Base-by-base conservation (phyloP, 192 early-diverging fungal genomes). In the Podila epigama region DNA sequence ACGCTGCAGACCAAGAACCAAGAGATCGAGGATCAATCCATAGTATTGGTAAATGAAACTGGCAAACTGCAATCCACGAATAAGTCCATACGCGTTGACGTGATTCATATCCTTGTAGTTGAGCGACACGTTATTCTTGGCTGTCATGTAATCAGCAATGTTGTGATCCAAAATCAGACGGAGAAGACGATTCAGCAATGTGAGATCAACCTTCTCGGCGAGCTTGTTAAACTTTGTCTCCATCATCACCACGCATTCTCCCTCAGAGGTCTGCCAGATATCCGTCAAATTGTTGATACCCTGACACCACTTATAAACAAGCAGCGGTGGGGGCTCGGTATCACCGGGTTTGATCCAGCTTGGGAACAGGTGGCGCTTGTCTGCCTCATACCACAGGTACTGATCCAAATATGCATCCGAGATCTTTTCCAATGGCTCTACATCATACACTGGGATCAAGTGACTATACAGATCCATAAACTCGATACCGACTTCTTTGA, bases 71-170 rank as follows among this genome's bases (percentile, higher is more conserved):
- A 99, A 88, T 52, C 98, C 98, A 68, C 97, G 93, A 66, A 99
- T 94, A 39, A 99, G 84, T 62, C 98, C 98, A 75, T 94, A 97
- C 25, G 95, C 87, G 81, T 99, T 99, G 50, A 97, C 93, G 79
- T 99, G 98, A 82, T 94, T 95, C 98, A 99, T 99, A 68, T 99
- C 98, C 85, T 98, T 99, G 87, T 97, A 99, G 65, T 89, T 96
- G 53, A 99, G 79, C 15, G 92, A 94, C 36, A 99, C 92, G 85
- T 99, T 99, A 86, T 99, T 99, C 85, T 99, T 99, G 68, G 96
- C 95, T 0, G 98, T 97, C 90, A 98, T 96, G 78, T 99, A 99
- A 69, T 99, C 98, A n/a, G 98, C 98, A 87, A 99, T 89, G 78
- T 98, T 97, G 87, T 98, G 98, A 83, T 99, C 98, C 40, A 99